Evolutionary conservation across 257 asterid species (phyloP).

Genomic region (Fraxinus quadrangulata): DNA sequence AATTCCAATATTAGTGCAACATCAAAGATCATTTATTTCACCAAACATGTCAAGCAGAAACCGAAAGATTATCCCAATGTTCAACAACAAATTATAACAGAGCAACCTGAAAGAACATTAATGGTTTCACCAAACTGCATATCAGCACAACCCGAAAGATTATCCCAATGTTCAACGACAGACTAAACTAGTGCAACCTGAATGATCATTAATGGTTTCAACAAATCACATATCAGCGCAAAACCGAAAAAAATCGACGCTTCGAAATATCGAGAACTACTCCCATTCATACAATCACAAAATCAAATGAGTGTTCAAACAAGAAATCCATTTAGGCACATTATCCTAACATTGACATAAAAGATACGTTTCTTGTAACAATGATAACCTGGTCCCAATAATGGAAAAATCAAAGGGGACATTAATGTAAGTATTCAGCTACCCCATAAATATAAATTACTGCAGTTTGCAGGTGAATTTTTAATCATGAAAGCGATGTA

Average conservation of each 20-base stretch:
- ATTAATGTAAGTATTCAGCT: not conserved
- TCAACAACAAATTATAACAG: not conserved
- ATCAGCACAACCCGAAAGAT: not conserved
- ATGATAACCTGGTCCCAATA: not conserved
- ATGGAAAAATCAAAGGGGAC: not conserved
- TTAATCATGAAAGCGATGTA: conserved; percentile 28
- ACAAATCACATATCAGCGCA: too few relatives aligned
- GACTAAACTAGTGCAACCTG: not conserved
- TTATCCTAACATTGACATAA: not conserved
- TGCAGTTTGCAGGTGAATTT: conserved; percentile 28
- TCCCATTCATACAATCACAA: not conserved
- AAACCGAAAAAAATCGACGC: not conserved
- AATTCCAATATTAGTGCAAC: not conserved
- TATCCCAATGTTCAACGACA: too few relatives aligned
- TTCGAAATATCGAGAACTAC: not conserved
- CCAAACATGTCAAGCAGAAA: too few relatives aligned
- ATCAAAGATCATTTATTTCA: not conserved
- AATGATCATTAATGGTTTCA: not conserved
- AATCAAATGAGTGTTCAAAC: not conserved
- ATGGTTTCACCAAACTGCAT: not conserved
- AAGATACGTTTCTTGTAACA: conserved; percentile 9
- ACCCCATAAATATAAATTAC: conserved; percentile 3
- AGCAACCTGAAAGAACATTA: not conserved
- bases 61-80: not conserved
- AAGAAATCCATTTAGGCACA: not conserved